Conservation (phyloP, 257 asterid genomes). For the Leptodermis oblonga region DNA sequence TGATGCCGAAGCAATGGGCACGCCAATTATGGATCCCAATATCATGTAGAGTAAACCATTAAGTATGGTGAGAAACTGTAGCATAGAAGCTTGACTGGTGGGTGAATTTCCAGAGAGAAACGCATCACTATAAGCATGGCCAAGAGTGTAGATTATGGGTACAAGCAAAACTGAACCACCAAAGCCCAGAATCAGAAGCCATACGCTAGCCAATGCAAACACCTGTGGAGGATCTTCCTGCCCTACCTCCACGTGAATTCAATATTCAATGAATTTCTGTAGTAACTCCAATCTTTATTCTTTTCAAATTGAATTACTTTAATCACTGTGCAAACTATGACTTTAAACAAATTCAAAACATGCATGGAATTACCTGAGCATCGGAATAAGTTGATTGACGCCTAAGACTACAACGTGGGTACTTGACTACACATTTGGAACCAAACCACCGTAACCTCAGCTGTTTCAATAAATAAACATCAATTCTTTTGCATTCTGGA, state of each 20-base stretch:
- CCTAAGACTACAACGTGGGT: constrained; percentile 93
- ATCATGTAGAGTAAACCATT: constrained; percentile 64
- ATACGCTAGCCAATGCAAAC: constrained; percentile 82
- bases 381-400: constrained; percentile 91
- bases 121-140: constrained; percentile 67
- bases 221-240: constrained; percentile 98
- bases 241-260: constrained; percentile 79
- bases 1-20: constrained; percentile 90
- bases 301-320: too few relatives aligned
- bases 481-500: background rate
- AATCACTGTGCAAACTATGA: background rate
- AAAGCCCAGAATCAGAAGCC: constrained; percentile 84
- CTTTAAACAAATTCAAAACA: background rate
- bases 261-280: constrained; percentile 51
- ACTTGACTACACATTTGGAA: constrained; percentile 80
- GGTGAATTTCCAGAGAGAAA: constrained; percentile 45
- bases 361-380: constrained; percentile 67
- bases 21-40: constrained; percentile 75
- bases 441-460: constrained; percentile 81
- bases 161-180: constrained; percentile 74
- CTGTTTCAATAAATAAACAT: constrained; percentile 33
- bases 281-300: background rate
- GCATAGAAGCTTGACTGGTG: constrained; percentile 46
- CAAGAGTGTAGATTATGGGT: constrained; percentile 60
- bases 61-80: constrained; percentile 55